A percentile compares a stretch with the other conserved stretches of the same genome.
Conservation (phyloP, 2,329 filamentous ascomycete species). For the Fusarium sp. region DNA sequence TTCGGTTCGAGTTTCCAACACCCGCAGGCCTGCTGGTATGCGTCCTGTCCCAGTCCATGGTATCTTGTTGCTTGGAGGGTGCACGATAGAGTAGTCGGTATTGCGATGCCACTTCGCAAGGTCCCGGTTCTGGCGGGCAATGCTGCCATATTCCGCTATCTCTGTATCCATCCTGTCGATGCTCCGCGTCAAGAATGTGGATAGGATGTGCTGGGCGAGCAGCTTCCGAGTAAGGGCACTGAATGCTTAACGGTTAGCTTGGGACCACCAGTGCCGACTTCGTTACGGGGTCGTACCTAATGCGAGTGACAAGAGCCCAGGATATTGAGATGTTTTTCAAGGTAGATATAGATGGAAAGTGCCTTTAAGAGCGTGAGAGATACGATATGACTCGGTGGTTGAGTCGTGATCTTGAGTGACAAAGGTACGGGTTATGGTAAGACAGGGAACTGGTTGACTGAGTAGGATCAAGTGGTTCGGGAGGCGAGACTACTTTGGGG, state of each 20-base stretch:
- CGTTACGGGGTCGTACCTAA: neutral
- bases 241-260: rapidly evolving
- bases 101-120: neutral
- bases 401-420: rapidly evolving
- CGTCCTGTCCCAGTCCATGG: rapidly evolving
- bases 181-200: rapidly evolving
- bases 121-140: rapidly evolving
- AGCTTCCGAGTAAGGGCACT: neutral
- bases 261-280: rapidly evolving
- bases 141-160: rapidly evolving
- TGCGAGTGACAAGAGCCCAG: rapidly evolving
- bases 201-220: rapidly evolving
- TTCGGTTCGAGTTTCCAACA: neutral
- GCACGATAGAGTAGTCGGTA: neutral
- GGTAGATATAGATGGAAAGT: neutral
- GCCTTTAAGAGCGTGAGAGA: neutral
- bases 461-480: rapidly evolving
- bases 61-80: rapidly evolving
- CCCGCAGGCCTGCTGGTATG: neutral
- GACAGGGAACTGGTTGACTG: rapidly evolving
- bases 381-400: rapidly evolving
- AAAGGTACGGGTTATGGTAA: neutral
- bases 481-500: rapidly evolving
- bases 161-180: neutral
- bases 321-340: rapidly evolving